A percentile compares a stretch with the other conserved stretches of the same genome.
phyloP scores from a whole-genome alignment of 352 stramenopile species.

The Globisporangium mamillatum region DNA sequence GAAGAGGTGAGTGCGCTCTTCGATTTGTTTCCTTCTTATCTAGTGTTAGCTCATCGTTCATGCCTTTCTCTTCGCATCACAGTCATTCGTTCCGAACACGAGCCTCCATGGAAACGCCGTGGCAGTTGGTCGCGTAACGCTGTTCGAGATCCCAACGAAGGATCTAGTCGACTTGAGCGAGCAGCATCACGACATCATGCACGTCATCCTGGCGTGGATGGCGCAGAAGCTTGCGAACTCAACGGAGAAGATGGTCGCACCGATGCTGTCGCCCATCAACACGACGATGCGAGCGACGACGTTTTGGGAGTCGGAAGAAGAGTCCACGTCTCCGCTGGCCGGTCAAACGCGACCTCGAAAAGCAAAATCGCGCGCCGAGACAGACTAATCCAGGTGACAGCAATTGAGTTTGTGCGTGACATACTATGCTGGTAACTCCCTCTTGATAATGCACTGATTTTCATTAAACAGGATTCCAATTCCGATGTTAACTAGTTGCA shows the following conservation, averaged over 20 bases:
- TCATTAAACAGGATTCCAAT: not conserved
- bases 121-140: constrained; percentile 49
- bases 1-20: constrained; percentile 47
- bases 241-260: constrained; percentile 62
- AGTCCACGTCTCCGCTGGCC: constrained; percentile 16
- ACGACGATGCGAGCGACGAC: constrained; percentile 4
- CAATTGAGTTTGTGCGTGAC: not conserved
- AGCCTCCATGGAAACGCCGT: constrained; percentile 40
- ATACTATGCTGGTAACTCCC: not conserved
- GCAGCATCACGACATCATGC: constrained; percentile 80
- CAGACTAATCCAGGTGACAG: constrained; percentile 28
- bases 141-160: constrained; percentile 76
- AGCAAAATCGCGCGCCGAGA: constrained; percentile 54
- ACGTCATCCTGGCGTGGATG: constrained; percentile 78
- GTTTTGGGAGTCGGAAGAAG: constrained; percentile 41
- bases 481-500: not conserved
- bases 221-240: constrained; percentile 65
- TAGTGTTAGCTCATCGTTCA: constrained; percentile 2
- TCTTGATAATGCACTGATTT: not conserved
- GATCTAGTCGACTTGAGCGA: constrained; percentile 79
- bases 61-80: constrained; percentile 1
- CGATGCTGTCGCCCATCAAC: constrained; percentile 46
- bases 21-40: constrained; percentile 13
- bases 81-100: constrained; percentile 72
- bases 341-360: constrained; percentile 14